Evolutionary conservation across 2,329 filamentous ascomycete genomes (phyloP), one percentile per base, ranked within the genome.

Genomic region (Trichophyton verrucosum): DNA sequence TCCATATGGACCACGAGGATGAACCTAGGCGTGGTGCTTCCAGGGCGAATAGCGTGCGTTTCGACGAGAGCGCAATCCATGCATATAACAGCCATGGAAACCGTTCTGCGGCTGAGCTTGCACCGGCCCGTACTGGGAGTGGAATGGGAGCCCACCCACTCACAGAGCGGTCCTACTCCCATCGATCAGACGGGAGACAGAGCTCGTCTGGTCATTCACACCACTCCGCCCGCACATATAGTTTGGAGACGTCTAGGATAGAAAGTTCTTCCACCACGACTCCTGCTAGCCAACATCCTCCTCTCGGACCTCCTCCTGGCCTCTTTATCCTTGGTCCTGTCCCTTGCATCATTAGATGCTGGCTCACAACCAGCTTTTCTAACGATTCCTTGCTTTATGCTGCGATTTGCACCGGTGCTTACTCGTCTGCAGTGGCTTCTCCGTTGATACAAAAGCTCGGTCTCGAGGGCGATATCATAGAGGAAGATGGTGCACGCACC

Each of bases 101-200:
- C 62, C 85, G 92, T 51, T 87, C 91, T 61, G 92, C 89, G 11
- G 84, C 88, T 55, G 94, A 97, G 61, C 87, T 95, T 66, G 84
- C 85, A 46, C 87, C 88, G 27, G 78, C 85, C 56, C 82, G 92
- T 58, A 91, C 89, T 22, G 83, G 85, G 24, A 95, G 90, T 72
- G 87, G 89, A 40, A 80, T 96, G 68, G 86, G 87, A 61, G 85
- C 85, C 42, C 85, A 89, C 70, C 82, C 85, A 47, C 85, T 96
- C 84, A 94, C 88, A 73, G 94, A 99, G 75, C 85, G 94, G 15
- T 89, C 91, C 0, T 82, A 90, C 15, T 99, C 94, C 9, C 91
- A 97, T 79, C 95, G 95, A 71, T 97, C 94, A 0, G 92, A 99
- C 71, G 94, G 94, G 40, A 83, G 92, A 64, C 90, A 95, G 70